Evolutionary conservation across 1,139 yeast genomes (phyloP).

Genomic region (Pichia inconspicua): DNA sequence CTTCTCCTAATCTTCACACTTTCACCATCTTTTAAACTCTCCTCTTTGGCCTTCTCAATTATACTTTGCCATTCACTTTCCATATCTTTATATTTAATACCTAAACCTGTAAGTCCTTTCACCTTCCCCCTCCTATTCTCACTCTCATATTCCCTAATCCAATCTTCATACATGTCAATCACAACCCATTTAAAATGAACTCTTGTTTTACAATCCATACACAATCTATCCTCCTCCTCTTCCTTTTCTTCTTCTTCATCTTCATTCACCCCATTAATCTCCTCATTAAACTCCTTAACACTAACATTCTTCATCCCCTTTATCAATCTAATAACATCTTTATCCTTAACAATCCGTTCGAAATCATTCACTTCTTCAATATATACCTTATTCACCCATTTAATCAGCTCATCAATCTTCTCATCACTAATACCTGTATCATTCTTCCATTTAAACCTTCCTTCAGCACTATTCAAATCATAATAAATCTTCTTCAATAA

Average conservation of each 20-base stretch:
- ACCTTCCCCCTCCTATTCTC: neutral
- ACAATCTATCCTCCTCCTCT: slow-evolving; percentile 24
- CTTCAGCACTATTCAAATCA: slow-evolving; percentile 11
- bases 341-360: neutral
- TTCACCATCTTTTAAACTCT: neutral
- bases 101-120: slow-evolving; percentile 1
- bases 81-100: slow-evolving; percentile 5
- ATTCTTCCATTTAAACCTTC: slow-evolving; percentile 9
- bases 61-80: slow-evolving; percentile 5
- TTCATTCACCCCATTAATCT: neutral
- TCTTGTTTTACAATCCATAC: slow-evolving; percentile 27
- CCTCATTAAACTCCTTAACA: slow-evolving; percentile 4
- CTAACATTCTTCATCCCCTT: neutral
- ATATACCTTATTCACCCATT: slow-evolving; percentile 10
- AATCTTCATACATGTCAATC: slow-evolving; percentile 20
- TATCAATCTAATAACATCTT: neutral
- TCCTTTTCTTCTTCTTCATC: slow-evolving; percentile 1
- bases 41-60: neutral
- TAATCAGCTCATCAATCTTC: neutral
- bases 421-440: slow-evolving; percentile 7
- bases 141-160: neutral
- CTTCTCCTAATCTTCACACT: slow-evolving; percentile 2
- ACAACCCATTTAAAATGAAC: slow-evolving; percentile 29
- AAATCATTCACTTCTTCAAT: slow-evolving; percentile 7
- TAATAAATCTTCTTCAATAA: slow-evolving; percentile 23